Base-by-base conservation (phyloP, 306 rosid genomes). In the Coriaria nepalensis region DNA sequence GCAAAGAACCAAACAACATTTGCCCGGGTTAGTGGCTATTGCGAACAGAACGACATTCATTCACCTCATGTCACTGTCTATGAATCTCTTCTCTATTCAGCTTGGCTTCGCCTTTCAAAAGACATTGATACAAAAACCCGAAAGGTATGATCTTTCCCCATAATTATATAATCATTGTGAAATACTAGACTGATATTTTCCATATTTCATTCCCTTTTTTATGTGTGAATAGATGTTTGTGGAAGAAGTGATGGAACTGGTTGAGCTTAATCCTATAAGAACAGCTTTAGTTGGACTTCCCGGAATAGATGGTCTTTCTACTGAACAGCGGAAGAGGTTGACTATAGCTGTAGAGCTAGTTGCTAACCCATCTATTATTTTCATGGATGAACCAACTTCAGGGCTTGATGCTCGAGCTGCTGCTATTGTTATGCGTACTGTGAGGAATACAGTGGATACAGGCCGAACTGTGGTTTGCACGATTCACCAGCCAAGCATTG, bases 31-130 rank as follows among this genome's bases (percentile, higher is more conserved):
- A 57, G 59, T 7, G 78, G 78, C 38, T 72, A 72, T 35, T 72
- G 78, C 47, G 78, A 72, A 54, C 78, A 72, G 33, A 72, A 67
- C 43, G 78, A 72, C 57, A 72, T 67, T 49, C 78, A 72, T 53
- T 72, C 78, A 0, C 73, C 78, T 2, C 62, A 72, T 42, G 49
- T 72, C 34, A 72, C 78, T 7, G 67, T 72, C 45, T 53, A 63
- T 5, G 78, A 72, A 62, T 72, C 78, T n/a, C 60, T 72, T 40
- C 32, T 67, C 10, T 72, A 72, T 49, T 72, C 78, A 9, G 66
- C 78, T 0, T 72, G 73, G 73, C 64, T 72, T 20, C 78, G 78
- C 52, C 68, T 72, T 41, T 52, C 73, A 20, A 12, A 66, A 32
- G 65, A 68, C 10, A 70, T 63, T 36, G 35, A 66, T 46, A 13